Conservation (phyloP, 176 grass and related monocot genomes). For the Luzula sylvatica region DNA sequence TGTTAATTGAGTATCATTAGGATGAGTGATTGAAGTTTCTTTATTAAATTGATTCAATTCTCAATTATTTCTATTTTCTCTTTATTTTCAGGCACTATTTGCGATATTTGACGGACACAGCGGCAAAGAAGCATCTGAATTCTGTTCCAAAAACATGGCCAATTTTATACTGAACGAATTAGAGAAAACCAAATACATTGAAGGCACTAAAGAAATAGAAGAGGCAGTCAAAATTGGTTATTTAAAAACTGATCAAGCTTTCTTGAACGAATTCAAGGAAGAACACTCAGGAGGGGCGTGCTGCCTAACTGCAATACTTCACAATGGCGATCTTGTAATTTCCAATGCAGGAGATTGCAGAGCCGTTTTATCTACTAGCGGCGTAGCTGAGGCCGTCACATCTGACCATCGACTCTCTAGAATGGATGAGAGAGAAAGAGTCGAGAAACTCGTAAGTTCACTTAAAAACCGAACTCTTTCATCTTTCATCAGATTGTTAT, state of each 20-base stretch:
- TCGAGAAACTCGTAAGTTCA: constrained; percentile 36
- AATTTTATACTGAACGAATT: constrained; percentile 23
- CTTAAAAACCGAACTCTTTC: not conserved
- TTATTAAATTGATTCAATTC: not conserved
- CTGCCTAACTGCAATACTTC: constrained; percentile 38
- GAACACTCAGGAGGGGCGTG: constrained; percentile 28
- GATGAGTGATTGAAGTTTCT: not conserved
- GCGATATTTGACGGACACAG: constrained; percentile 45
- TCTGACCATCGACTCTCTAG: constrained; percentile 36
- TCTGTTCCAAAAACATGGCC: constrained; percentile 34
- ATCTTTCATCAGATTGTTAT: not conserved
- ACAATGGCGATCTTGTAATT: constrained; percentile 22
- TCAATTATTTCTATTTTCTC: not conserved
- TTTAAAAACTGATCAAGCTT: constrained; percentile 34
- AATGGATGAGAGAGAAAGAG: constrained; percentile 35
- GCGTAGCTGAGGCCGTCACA: constrained; percentile 34
- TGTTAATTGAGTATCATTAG: not conserved
- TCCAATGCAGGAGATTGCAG: constrained; percentile 47
- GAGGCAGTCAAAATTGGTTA: constrained; percentile 28
- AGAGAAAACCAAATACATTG: not conserved
- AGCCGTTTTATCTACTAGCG: constrained; percentile 27
- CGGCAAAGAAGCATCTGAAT: constrained; percentile 37
- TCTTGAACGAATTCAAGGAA: constrained; percentile 32
- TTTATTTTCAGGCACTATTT: constrained; percentile 35
- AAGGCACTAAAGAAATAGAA: constrained; percentile 6